These are phyloP conservation scores for Hyphopichia buzzinii DNA, from an alignment of 1,139 yeast genomes.

Conservation along the genomic window DNA sequence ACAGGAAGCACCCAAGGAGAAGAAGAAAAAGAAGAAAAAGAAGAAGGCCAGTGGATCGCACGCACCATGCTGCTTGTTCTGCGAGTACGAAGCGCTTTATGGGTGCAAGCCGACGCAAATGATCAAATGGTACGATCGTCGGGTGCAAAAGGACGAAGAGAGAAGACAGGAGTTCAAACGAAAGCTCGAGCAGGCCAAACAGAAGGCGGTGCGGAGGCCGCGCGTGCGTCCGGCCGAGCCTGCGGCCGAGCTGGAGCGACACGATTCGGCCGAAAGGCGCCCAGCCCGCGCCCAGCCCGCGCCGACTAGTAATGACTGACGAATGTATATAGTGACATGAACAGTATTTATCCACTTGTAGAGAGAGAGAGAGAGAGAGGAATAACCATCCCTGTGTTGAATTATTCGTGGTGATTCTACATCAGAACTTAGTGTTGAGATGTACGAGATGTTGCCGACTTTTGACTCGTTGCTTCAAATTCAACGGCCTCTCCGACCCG, in stretches of 20 bases:
- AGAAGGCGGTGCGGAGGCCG: slow-evolving; percentile 32
- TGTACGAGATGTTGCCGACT: no score
- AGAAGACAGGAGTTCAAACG: slow-evolving; percentile 33
- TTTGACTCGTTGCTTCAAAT: no score
- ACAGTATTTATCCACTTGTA: no score
- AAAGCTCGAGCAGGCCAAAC: slow-evolving; percentile 38
- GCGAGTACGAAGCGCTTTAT: slow-evolving; percentile 59
- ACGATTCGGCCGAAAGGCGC: slow-evolving; percentile 6
- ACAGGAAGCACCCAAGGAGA: slow-evolving; percentile 17
- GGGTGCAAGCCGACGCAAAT: slow-evolving; percentile 34
- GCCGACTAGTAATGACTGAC: not conserved
- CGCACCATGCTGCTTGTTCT: slow-evolving; percentile 46
- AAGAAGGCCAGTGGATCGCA: slow-evolving; percentile 5
- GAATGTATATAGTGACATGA: not conserved
- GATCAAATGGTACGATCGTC: slow-evolving; percentile 26
- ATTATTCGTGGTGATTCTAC: no score
- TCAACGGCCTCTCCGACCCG: no score
- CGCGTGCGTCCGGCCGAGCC: slow-evolving; percentile 19
- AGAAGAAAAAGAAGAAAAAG: slow-evolving; percentile 23
- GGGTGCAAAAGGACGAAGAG: slow-evolving; percentile 32
- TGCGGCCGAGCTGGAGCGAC: slow-evolving; percentile 19
- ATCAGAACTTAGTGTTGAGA: no score
- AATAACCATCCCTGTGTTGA: no score
- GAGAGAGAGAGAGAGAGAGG: no score
- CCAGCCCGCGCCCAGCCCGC: not conserved